phyloP scores from a whole-genome alignment of 2,329 filamentous ascomycete genomes.

The Ophiostoma ips region DNA sequence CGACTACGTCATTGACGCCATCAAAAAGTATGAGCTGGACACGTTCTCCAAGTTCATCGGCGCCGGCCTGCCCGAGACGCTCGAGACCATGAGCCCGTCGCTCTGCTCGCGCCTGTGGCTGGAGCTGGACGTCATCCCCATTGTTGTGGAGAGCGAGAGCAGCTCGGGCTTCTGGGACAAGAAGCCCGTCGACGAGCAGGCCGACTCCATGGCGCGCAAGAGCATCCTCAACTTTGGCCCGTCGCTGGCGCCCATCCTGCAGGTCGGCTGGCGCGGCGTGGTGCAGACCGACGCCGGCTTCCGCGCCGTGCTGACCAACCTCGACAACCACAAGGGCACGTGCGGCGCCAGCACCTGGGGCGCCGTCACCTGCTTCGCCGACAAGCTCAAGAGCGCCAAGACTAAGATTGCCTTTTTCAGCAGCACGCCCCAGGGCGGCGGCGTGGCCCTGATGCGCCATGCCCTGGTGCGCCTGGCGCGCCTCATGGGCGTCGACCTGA shows the following conservation, averaged over 20 bases:
- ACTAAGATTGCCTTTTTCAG: conserved; percentile 67
- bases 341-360: conserved; percentile 51
- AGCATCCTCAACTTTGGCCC: conserved; percentile 66
- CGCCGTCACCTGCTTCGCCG: conserved; percentile 47
- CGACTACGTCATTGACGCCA: conserved; percentile 42
- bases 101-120: conserved; percentile 61
- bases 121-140: conserved; percentile 61
- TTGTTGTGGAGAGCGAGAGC: conserved; percentile 41
- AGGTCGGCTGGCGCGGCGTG: conserved; percentile 51
- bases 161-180: conserved; percentile 33
- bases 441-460: conserved; percentile 71
- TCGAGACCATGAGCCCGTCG: conserved; percentile 46
- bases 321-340: conserved; percentile 46
- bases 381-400: conserved; percentile 47
- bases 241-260: conserved; percentile 52
- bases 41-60: conserved; percentile 65
- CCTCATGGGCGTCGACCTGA: conserved; percentile 51
- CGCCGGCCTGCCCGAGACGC: conserved; percentile 48
- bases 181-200: conserved; percentile 62
- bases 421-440: conserved; percentile 67
- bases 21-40: conserved; percentile 46
- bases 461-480: conserved; percentile 59
- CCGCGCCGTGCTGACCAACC: conserved; percentile 42
- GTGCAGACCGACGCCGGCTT: conserved; percentile 59
- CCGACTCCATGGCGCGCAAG: conserved; percentile 69